Percentiles rank a stretch among this genome's conserved stretches.
These are phyloP conservation scores for Talaromyces pinophilus DNA, from an alignment of 2,329 filamentous ascomycete species.

Conservation along the genomic window DNA sequence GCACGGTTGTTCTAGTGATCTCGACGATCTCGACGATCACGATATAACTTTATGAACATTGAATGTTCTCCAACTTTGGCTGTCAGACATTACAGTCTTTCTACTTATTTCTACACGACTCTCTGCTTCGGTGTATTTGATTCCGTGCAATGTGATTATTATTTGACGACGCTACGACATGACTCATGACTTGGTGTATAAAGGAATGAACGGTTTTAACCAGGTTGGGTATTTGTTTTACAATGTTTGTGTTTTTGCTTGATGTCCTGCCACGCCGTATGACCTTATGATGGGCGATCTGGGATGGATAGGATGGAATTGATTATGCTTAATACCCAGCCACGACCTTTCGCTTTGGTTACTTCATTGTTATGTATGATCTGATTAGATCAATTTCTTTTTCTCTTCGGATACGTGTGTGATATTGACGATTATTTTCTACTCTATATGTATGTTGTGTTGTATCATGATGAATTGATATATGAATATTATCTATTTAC, in stretches of 20 bases:
- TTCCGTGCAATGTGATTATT: conserved; percentile 14
- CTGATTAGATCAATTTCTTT: conserved; percentile 11
- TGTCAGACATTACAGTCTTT: background rate
- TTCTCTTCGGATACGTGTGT: conserved; percentile 8
- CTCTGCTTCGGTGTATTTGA: conserved; percentile 7
- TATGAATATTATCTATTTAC: background rate
- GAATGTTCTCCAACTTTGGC: background rate
- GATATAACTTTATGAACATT: background rate
- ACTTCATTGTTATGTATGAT: background rate
- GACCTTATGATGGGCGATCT: conserved; percentile 1
- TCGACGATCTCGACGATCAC: background rate
- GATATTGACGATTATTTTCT: conserved; percentile 11
- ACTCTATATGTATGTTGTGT: conserved; percentile 8
- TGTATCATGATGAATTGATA: conserved; percentile 10
- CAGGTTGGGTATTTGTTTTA: conserved; percentile 5
- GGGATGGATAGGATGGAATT: background rate
- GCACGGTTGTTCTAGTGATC: conserved; percentile 30
- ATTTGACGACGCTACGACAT: conserved; percentile 12
- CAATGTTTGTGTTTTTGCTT: background rate
- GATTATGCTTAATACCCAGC: conserved; percentile 12
- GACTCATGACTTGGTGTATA: conserved; percentile 15
- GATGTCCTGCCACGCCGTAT: conserved; percentile 10
- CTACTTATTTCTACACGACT: background rate
- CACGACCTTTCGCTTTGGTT: conserved; percentile 7
- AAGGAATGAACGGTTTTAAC: background rate